Base-by-base conservation (phyloP, 805 yeast species). In the Zygosaccharomyces lentus region DNA sequence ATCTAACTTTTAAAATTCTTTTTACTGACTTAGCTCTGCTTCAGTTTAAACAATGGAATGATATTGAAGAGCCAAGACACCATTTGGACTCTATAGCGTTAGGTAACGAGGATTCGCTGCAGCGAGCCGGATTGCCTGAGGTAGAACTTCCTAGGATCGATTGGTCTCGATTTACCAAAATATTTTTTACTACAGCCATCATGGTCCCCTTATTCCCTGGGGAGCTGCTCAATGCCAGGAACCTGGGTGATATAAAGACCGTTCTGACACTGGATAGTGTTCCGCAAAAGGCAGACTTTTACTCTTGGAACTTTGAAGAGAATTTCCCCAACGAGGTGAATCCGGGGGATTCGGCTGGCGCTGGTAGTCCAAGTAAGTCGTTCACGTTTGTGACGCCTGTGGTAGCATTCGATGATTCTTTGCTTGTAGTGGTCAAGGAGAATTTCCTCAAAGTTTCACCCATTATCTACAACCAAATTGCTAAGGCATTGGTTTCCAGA, bases 1-100 rank as follows among this genome's bases (percentile, higher is more conserved):
- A 21, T 24, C 13, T 8, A 25, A n/a, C 15, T 6, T 24, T 4
- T 25, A 6, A 25, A 23, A 13, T 9, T 13, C 27, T 34, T 13
- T 24, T 9, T 17, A 49, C 49, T 46, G 42, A 49, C 52, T 37
- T 13, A 10, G n/a, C 5, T 21, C 16, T 3, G 7, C 25, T 30
- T 2, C 41, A 71, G 75, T 72, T 77, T 43, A 77, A 77, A 72
- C 81, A 77, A 50, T 71, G 77, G 73, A 62, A 64, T 45, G 76
- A 73, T 13, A 52, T 57, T n/a, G 69, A 65, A 32, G 65, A 68
- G 21, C 78, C 80, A 26, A 72, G 81, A 51, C 81, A 76, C 59
- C 62, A 69, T 15, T 51, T 77, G 34, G 75, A 71, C 46, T 51
- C 56, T 3, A 37, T 51, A n/a, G 46, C 52, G 9, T 44, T 55